Conservation (phyloP, 768 basidiomycete genomes). For the Russula sp. region DNA sequence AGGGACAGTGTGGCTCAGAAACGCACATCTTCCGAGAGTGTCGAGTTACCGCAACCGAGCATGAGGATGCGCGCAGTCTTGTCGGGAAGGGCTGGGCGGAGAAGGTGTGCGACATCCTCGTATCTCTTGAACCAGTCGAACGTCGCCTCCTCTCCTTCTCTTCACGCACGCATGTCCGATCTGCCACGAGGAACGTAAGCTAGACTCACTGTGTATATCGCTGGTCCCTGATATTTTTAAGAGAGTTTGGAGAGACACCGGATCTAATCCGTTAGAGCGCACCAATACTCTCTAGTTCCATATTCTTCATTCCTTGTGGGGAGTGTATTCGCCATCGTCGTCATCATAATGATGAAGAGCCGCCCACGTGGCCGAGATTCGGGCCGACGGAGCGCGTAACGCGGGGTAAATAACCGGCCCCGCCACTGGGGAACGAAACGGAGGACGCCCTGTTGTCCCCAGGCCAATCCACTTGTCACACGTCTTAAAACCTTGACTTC, state of each 20-base stretch:
- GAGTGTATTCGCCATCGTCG: conserved; percentile 29
- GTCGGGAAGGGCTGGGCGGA: conserved; percentile 58
- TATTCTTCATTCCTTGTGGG: conserved; percentile 67
- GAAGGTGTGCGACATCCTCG: conserved; percentile 54
- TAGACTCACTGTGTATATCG: conserved; percentile 56
- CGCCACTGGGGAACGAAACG: not conserved
- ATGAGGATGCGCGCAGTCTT: conserved; percentile 61
- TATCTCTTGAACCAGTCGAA: conserved; percentile 92
- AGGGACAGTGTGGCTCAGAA: not conserved
- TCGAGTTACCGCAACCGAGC: conserved; percentile 84
- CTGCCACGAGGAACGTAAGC: not conserved
- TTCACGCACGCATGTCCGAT: conserved; percentile 28
- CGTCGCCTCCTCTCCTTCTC: conserved; percentile 50
- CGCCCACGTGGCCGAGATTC: not conserved
- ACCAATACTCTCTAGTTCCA: conserved; percentile 66
- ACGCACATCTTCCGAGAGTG: conserved; percentile 64
- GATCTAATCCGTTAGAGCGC: conserved; percentile 23
- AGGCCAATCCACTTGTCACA: conserved; percentile 5
- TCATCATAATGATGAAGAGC: too few relatives aligned
- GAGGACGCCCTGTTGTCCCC: not conserved
- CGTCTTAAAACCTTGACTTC: conserved; percentile 1
- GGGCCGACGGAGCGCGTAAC: not conserved
- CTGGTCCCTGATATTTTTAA: conserved; percentile 45
- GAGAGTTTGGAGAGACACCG: not conserved
- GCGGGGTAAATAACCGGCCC: not conserved